Evolutionary conservation across 352 stramenopile genomes (phyloP).

Genomic region (Globisporangium echinulatum): DNA sequence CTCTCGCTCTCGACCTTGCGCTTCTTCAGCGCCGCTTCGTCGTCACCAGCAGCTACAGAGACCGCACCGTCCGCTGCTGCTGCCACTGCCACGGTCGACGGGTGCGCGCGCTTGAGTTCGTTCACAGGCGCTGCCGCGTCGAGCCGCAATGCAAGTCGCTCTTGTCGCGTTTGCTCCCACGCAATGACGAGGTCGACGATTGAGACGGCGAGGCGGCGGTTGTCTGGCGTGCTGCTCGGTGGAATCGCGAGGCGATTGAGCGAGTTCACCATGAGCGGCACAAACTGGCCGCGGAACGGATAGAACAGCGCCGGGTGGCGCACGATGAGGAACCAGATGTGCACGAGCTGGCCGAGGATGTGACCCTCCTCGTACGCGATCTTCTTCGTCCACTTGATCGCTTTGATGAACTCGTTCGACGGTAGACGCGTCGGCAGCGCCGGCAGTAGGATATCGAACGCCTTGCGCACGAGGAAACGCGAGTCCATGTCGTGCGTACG

Average conservation of each 20-base stretch:
- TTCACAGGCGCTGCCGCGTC: background rate
- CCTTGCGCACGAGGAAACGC: conserved; percentile 90
- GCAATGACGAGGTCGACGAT: conserved; percentile 95
- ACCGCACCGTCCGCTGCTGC: background rate
- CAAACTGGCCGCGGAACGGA: conserved; percentile 89
- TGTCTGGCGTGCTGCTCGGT: conserved; percentile 90
- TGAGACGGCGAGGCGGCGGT: conserved; percentile 89
- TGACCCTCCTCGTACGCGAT: conserved; percentile 97
- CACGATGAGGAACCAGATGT: conserved; percentile 97
- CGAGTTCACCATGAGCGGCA: conserved; percentile 95
- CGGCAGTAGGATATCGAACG: conserved; percentile 95
- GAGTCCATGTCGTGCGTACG: conserved; percentile 93
- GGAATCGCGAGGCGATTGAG: conserved; percentile 94
- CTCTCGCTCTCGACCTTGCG: conserved; percentile 31
- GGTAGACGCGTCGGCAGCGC: conserved; percentile 85
- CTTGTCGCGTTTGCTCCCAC: conserved; percentile 90
- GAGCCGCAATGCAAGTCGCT: conserved; percentile 36
- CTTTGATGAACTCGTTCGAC: conserved; percentile 92
- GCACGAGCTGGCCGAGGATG: conserved; percentile 91
- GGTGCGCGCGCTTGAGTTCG: conserved; percentile 14
- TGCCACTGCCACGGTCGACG: background rate
- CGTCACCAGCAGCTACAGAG: background rate
- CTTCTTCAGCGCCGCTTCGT: conserved; percentile 26
- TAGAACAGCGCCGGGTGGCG: conserved; percentile 93
- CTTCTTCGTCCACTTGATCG: conserved; percentile 97